phyloP scores from a whole-genome alignment of 148 eudicot genomes.

The Rhododendron simsii region DNA sequence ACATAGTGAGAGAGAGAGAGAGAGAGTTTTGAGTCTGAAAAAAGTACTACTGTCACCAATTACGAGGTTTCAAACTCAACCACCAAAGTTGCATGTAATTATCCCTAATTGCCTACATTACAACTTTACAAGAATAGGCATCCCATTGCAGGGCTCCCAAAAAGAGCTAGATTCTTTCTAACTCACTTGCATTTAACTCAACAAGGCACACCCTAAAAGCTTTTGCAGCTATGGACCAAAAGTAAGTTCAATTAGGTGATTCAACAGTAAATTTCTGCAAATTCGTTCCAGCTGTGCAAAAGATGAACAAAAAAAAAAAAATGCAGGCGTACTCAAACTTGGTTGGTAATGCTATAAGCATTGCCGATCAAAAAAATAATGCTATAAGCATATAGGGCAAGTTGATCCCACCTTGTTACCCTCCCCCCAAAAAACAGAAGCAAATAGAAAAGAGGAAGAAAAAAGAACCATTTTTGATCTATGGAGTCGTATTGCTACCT shows the following conservation, averaged over 20 bases:
- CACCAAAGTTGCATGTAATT: not conserved
- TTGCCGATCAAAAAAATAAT: not conserved
- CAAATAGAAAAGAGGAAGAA: not conserved
- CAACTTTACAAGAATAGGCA: not conserved
- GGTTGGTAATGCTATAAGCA: slow-evolving; percentile 5
- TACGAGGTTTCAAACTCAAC: not conserved
- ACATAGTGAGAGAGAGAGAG: not conserved
- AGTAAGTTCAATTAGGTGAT: not conserved
- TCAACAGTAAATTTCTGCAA: not conserved
- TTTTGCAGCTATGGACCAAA: not conserved
- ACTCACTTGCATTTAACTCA: not conserved
- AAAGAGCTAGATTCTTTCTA: not conserved
- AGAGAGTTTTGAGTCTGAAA: not conserved
- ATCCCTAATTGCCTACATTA: not conserved
- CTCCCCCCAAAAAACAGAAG: not conserved
- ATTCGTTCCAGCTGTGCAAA: not conserved
- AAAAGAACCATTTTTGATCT: not conserved
- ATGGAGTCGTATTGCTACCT: slow-evolving; percentile 36
- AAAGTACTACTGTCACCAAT: not conserved
- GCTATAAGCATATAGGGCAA: not conserved
- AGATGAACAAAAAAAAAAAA: not conserved
- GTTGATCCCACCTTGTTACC: not conserved
- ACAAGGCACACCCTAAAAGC: not conserved
- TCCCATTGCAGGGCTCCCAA: not conserved
- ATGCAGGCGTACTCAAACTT: not conserved